Conservation (phyloP, 2,329 filamentous ascomycete species). For the Trichoderma cornu-damae region DNA sequence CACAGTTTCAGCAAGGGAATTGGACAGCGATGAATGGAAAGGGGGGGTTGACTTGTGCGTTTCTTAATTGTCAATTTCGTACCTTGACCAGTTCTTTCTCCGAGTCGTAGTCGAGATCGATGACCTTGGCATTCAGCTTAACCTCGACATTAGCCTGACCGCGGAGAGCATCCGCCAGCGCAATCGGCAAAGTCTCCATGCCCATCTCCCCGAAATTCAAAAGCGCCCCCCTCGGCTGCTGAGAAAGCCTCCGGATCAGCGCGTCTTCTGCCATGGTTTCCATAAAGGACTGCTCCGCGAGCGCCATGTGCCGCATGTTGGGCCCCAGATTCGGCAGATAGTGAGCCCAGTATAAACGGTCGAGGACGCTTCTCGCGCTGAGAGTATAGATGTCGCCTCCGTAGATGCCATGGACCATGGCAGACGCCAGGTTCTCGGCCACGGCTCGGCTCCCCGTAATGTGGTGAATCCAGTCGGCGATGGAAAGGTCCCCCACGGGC, state of each 20-base stretch:
- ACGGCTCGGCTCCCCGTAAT: constrained; percentile 35
- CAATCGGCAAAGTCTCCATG: constrained; percentile 55
- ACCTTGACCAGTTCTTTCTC: constrained; percentile 40
- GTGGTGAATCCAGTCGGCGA: constrained; percentile 35
- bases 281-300: constrained; percentile 30
- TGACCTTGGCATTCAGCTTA: constrained; percentile 45
- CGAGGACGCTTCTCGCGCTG: constrained; percentile 59
- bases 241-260: constrained; percentile 31
- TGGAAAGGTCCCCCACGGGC: constrained; percentile 31
- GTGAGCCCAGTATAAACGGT: constrained; percentile 30
- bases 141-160: constrained; percentile 56
- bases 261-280: constrained; percentile 27
- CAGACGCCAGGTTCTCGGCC: constrained; percentile 70
- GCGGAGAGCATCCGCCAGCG: constrained; percentile 47
- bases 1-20: neutral
- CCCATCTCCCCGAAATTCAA: constrained; percentile 46
- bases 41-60: neutral
- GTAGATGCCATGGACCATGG: constrained; percentile 80
- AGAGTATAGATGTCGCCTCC: constrained; percentile 81
- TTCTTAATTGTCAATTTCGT: constrained; percentile 21
- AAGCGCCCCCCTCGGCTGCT: constrained; percentile 29
- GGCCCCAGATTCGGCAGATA: constrained; percentile 28
- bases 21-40: neutral
- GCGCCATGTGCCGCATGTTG: constrained; percentile 41
- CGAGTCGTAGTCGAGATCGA: constrained; percentile 39